Percentiles rank a stretch among this genome's conserved stretches.
phyloP scores from a whole-genome alignment of 345 rosid species.

The Melaleuca alternifolia region DNA sequence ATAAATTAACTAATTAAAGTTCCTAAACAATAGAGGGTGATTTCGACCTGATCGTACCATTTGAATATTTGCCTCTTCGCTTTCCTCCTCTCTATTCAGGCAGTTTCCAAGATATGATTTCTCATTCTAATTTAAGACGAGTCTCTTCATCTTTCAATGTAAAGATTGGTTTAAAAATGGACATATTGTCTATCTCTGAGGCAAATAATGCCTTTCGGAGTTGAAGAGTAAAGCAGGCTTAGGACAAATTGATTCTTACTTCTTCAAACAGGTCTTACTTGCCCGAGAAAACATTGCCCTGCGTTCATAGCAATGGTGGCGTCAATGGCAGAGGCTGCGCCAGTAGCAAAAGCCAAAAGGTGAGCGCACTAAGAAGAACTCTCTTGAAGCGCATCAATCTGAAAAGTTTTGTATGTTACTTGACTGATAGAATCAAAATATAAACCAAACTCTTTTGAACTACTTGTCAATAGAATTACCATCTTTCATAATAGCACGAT shows the following conservation, averaged over 20 bases:
- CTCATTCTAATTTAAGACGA: background rate
- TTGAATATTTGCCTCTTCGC: background rate
- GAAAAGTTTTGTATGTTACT: background rate
- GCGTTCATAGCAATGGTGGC: background rate
- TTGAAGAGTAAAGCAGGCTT: background rate
- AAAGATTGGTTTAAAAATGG: background rate
- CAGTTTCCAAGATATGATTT: background rate
- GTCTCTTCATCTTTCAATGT: too few relatives aligned
- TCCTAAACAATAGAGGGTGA: background rate
- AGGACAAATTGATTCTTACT: background rate
- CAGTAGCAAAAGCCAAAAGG: background rate
- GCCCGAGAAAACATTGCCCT: background rate
- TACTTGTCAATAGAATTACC: background rate
- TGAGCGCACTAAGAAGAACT: background rate
- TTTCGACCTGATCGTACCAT: background rate
- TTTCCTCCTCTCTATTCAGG: background rate
- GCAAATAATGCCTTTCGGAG: background rate
- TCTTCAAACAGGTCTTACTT: background rate
- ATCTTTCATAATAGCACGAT: background rate
- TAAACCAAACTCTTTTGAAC: background rate
- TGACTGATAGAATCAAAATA: background rate
- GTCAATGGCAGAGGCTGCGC: background rate
- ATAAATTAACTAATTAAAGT: background rate
- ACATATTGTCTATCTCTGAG: background rate
- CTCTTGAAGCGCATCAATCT: background rate